Evolutionary conservation across 2,329 filamentous ascomycete species (phyloP), one percentile per base, ranked within the genome.

Genomic region (Myriosclerotinia curreyana): DNA sequence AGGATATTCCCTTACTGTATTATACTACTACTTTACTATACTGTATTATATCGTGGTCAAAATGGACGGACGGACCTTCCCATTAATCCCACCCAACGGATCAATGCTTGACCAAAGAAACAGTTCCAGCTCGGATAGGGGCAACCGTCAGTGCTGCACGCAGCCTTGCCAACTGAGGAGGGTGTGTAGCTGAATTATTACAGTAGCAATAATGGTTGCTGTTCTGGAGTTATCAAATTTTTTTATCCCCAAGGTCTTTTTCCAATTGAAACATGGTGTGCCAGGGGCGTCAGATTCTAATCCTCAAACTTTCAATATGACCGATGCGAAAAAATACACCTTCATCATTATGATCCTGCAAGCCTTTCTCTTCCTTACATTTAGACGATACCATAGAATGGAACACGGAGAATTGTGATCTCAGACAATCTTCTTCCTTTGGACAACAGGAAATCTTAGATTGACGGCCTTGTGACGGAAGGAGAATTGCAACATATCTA

Each of bases 31-130:
- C n/a, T n/a, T n/a, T n/a, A n/a, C n/a, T n/a, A n/a, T n/a, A n/a
- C n/a, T n/a, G n/a, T n/a, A n/a, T 28, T 5, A 55, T 22, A 44
- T 53, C 40, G 36, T 62, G 54, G 28, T 42, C 40, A 15, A 48
- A 51, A 36, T 46, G 42, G n/a, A 36, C 17, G 40, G 25, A 46
- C 51, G 60, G 49, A 17, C 40, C 50, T 46, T 44, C 9, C 28
- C 38, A 54, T 25, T n/a, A n/a, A n/a, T n/a, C n/a, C n/a, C n/a
- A n/a, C n/a, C 49, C 49, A 62, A 62, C 60, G 28, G 38, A 54
- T 55, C 60, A 36, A 62, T 58, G 54, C 54, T 58, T 36, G 15
- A 58, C 54, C 54, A 58, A 58, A 46, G 54, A 58, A 58, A 46
- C 54, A n/a, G 20, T 46, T 48, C 50, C 60, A 55, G 25, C 50